phyloP scores from a whole-genome alignment of 768 basidiomycete species.

The Chalciporus sphaerocephalus region DNA sequence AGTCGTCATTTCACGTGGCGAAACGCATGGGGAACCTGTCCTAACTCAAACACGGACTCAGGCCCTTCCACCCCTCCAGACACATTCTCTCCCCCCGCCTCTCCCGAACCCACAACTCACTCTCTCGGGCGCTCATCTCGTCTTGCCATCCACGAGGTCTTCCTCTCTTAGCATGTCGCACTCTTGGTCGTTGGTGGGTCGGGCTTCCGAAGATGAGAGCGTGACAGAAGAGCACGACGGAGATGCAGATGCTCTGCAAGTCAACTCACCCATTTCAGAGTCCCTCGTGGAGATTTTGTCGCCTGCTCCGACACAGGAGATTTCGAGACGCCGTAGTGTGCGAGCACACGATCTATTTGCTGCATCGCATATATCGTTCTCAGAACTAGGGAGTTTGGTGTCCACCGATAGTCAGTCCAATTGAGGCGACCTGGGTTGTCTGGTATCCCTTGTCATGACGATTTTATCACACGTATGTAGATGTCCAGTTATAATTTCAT shows the following conservation, averaged over 20 bases:
- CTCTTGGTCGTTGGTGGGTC: background rate
- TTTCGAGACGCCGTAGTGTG: conserved; percentile 15
- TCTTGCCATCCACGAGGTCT: background rate
- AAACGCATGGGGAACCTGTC: background rate
- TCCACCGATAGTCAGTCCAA: conserved; percentile 4
- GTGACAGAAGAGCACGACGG: background rate
- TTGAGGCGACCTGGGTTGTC: background rate
- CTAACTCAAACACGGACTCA: background rate
- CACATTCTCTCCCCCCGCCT: conserved; percentile 9
- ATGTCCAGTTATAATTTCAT: background rate
- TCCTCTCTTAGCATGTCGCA: background rate
- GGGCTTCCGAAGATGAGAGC: background rate
- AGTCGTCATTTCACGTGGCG: background rate
- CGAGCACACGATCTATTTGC: conserved; percentile 25
- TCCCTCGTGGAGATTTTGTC: conserved; percentile 20
- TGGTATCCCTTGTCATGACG: background rate
- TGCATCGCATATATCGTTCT: conserved; percentile 24
- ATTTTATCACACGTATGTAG: background rate
- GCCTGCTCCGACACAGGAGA: conserved; percentile 7
- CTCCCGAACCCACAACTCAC: conserved; percentile 1
- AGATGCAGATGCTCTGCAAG: background rate
- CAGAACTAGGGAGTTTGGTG: conserved; percentile 25
- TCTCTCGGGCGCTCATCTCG: conserved; percentile 1
- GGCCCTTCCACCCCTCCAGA: conserved; percentile 6
- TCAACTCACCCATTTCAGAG: conserved; percentile 6